These are phyloP conservation scores for Suhomyces vadensis DNA, from an alignment of 805 yeast species.

Conservation along the genomic window DNA sequence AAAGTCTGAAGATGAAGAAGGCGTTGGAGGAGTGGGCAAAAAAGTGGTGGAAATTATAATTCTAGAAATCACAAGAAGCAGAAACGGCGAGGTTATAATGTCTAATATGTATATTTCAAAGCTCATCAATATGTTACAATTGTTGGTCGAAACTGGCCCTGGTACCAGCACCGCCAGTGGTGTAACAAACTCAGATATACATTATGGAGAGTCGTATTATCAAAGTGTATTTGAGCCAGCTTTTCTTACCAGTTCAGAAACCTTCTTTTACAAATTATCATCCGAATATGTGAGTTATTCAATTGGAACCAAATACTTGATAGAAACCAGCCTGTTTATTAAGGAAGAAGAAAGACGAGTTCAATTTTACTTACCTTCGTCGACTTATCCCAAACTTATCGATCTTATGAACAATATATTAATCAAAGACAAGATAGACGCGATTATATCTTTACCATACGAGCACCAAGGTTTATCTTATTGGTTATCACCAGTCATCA, in stretches of 20 bases:
- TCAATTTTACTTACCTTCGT: constrained; percentile 52
- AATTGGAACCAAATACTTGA: constrained; percentile 56
- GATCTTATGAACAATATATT: constrained; percentile 60
- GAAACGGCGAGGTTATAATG: constrained; percentile 55
- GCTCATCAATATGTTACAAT: constrained; percentile 69
- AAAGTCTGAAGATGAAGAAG: constrained; percentile 44
- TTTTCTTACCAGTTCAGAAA: constrained; percentile 54
- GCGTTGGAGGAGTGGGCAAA: constrained; percentile 41
- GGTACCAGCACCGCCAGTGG: constrained; percentile 10
- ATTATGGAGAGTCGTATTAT: constrained; percentile 60
- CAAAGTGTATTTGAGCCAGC: constrained; percentile 64
- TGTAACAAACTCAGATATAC: constrained; percentile 18
- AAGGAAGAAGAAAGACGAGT: constrained; percentile 63
- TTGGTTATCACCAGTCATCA: constrained; percentile 53
- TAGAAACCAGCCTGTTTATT: constrained; percentile 52
- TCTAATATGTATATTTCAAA: constrained; percentile 57
- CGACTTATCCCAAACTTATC: constrained; percentile 54
- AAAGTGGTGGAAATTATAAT: constrained; percentile 51
- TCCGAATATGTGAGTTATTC: constrained; percentile 40
- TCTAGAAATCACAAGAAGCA: constrained; percentile 54
- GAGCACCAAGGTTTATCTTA: constrained; percentile 56
- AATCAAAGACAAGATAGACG: constrained; percentile 55
- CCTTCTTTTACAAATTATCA: constrained; percentile 53
- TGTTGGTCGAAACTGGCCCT: constrained; percentile 44
- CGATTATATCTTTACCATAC: constrained; percentile 47